phyloP scores from a whole-genome alignment of 192 early-diverging fungal genomes.

The Chytriomyces sp. region DNA sequence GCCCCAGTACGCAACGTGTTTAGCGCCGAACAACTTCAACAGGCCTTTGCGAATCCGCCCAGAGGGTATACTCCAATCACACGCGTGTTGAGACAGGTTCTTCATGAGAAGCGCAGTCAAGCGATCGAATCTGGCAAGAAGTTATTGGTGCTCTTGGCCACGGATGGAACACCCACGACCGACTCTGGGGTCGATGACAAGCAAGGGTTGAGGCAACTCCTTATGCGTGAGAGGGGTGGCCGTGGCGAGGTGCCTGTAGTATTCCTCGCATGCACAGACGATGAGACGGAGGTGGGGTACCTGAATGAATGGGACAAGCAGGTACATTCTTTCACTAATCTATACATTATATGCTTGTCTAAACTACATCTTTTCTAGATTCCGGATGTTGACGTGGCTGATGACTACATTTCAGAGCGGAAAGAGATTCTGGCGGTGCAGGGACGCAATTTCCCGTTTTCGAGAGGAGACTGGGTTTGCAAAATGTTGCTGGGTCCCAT shows the following conservation, averaged over 20 bases:
- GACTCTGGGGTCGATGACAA: constrained; percentile 12
- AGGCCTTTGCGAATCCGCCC: background rate
- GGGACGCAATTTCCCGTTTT: constrained; percentile 21
- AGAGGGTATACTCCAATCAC: constrained; percentile 27
- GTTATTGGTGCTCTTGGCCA: constrained; percentile 26
- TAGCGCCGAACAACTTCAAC: background rate
- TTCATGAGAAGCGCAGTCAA: constrained; percentile 9
- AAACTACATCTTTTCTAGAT: background rate
- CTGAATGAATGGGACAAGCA: constrained; percentile 29
- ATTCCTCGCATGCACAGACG: constrained; percentile 33
- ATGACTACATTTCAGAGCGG: constrained; percentile 23
- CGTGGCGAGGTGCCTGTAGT: constrained; percentile 13
- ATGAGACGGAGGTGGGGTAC: constrained; percentile 25
- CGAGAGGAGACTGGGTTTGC: constrained; percentile 32
- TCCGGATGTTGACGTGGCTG: constrained; percentile 19
- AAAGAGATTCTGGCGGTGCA: constrained; percentile 17
- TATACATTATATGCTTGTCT: no score
- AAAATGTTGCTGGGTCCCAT: constrained; percentile 30
- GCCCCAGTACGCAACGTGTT: constrained; percentile 14
- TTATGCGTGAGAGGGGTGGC: constrained; percentile 10
- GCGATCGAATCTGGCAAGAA: constrained; percentile 5
- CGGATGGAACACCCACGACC: constrained; percentile 27
- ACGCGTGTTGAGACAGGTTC: constrained; percentile 14
- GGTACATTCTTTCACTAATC: background rate
- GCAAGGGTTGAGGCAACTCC: constrained; percentile 11